Conservation (phyloP, 768 basidiomycete species). For the Cytidiella melzeri region DNA sequence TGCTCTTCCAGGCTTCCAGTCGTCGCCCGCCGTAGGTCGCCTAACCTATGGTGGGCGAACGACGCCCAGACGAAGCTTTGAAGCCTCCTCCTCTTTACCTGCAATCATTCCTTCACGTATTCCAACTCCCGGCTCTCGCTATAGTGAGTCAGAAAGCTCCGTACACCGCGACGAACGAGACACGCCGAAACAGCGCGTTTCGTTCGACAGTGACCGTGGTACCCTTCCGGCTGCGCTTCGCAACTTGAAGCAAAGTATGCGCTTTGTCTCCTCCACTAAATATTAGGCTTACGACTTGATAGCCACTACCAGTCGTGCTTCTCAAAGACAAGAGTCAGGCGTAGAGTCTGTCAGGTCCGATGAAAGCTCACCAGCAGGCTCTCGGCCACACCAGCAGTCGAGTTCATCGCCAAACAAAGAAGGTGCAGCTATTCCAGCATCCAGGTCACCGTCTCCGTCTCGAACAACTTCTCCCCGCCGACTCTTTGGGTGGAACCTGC, state of each 20-base stretch:
- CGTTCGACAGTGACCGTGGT: conserved; percentile 47
- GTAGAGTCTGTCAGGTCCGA: conserved; percentile 23
- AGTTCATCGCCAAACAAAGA: conserved; percentile 11
- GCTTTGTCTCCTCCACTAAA: background rate
- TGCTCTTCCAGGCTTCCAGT: conserved; percentile 29
- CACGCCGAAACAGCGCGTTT: conserved; percentile 45
- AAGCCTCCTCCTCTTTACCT: conserved; percentile 37
- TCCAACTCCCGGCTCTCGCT: conserved; percentile 16
- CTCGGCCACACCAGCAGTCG: conserved; percentile 1
- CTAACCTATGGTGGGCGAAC: conserved; percentile 29
- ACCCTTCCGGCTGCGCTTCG: conserved; percentile 33
- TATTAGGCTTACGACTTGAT: background rate
- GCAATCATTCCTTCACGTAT: conserved; percentile 27
- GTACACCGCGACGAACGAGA: conserved; percentile 31
- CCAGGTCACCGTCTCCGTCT: conserved; percentile 31
- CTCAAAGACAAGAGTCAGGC: conserved; percentile 30
- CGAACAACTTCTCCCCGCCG: conserved; percentile 53
- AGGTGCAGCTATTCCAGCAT: conserved; percentile 21
- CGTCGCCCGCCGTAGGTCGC: conserved; percentile 28
- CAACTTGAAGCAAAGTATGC: conserved; percentile 34
- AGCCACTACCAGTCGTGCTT: conserved; percentile 24
- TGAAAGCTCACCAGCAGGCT: conserved; percentile 10
- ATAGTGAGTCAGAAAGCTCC: conserved; percentile 32
- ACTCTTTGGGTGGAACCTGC: conserved; percentile 48
- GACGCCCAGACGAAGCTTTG: conserved; percentile 28